These are phyloP conservation scores for Pichia sp. DNA, from an alignment of 1,139 yeast species.

Conservation along the genomic window DNA sequence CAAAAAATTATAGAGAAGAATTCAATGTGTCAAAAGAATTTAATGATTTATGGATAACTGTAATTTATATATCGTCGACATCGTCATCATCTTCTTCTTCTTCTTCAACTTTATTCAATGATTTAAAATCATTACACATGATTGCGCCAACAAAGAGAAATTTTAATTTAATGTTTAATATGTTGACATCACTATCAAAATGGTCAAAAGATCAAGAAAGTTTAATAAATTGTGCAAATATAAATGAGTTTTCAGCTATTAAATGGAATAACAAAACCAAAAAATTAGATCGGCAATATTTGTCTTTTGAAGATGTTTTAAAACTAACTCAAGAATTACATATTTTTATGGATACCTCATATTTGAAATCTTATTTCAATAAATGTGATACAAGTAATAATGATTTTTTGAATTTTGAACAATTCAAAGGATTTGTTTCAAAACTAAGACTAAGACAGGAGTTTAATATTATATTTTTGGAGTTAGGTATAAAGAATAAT, in stretches of 20 bases:
- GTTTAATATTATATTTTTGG: slow-evolving; percentile 36
- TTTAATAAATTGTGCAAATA: slow-evolving; percentile 35
- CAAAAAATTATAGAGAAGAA: slow-evolving; percentile 79
- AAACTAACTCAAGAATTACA: slow-evolving; percentile 62
- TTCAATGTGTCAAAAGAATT: slow-evolving; percentile 63
- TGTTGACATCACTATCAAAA: slow-evolving; percentile 1
- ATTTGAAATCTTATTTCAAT: slow-evolving; percentile 28
- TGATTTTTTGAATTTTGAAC: slow-evolving; percentile 53
- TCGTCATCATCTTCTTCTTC: not conserved
- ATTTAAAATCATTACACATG: slow-evolving; percentile 53
- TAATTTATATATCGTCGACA: slow-evolving; percentile 43
- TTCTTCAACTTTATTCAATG: slow-evolving; percentile 1
- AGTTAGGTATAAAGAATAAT: slow-evolving; percentile 6
- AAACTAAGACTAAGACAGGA: slow-evolving; percentile 46
- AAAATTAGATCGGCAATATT: slow-evolving; percentile 17
- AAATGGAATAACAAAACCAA: slow-evolving; percentile 50
- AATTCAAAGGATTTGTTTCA: slow-evolving; percentile 68
- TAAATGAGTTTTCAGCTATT: slow-evolving; percentile 43
- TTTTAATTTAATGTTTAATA: slow-evolving; percentile 44
- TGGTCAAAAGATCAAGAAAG: slow-evolving; percentile 13
- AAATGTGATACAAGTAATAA: slow-evolving; percentile 29
- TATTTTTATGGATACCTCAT: slow-evolving; percentile 43
- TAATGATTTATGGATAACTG: slow-evolving; percentile 69
- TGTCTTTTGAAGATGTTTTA: slow-evolving; percentile 64
- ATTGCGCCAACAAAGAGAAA: slow-evolving; percentile 64